Evolutionary conservation across 176 grass and related monocot species (phyloP).

Genomic region (Oryza longistaminata): DNA sequence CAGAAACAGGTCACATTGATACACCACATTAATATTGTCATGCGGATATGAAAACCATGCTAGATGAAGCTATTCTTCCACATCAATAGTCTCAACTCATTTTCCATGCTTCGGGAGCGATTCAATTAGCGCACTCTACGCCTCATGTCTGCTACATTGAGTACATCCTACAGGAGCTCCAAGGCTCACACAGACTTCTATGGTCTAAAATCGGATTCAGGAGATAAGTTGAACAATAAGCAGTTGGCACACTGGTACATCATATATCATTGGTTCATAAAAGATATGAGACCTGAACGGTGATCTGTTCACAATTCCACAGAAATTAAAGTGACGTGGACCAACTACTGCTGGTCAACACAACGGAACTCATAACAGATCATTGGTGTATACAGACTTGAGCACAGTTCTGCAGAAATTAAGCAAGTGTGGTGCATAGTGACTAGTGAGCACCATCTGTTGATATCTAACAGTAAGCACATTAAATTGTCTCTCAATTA

Average conservation of each 20-base stretch:
- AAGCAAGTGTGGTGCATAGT: background rate
- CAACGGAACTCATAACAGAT: background rate
- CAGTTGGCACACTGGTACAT: background rate
- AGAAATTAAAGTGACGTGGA: background rate
- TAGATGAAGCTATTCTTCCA: background rate
- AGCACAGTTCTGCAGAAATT: background rate
- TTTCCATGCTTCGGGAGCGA: background rate
- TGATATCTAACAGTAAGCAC: background rate
- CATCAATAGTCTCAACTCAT: background rate
- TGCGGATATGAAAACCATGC: slow-evolving; percentile 3
- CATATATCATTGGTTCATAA: background rate
- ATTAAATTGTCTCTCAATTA: background rate
- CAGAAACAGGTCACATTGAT: background rate
- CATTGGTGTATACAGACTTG: background rate
- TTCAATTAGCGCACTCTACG: background rate
- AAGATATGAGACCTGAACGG: background rate
- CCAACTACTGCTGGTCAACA: background rate
- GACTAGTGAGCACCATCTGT: background rate
- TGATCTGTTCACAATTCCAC: background rate
- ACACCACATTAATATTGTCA: background rate
- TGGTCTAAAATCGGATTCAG: background rate
- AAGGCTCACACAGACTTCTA: background rate
- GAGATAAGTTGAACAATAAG: background rate
- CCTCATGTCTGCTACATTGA: background rate
- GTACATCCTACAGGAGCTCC: background rate